phyloP scores from a whole-genome alignment of 2,329 filamentous ascomycete species.

The Xylaria sp. region DNA sequence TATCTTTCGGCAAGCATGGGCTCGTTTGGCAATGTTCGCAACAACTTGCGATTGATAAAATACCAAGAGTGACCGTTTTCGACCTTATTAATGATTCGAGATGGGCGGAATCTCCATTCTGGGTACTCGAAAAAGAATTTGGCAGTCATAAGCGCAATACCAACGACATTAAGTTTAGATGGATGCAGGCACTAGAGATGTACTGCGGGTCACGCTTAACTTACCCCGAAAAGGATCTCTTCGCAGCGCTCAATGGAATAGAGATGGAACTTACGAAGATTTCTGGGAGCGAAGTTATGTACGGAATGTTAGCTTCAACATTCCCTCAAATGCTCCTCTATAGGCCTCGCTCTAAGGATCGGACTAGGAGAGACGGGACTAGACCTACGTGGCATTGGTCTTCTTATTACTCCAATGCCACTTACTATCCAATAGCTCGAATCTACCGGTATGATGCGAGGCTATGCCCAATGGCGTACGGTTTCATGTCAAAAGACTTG shows the following conservation, averaged over 20 bases:
- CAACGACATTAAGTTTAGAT: background rate
- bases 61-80: background rate
- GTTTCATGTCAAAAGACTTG: conserved; percentile 9
- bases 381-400: conserved; percentile 17
- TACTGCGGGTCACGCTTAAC: background rate
- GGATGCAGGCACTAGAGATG: background rate
- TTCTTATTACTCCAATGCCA: background rate
- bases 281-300: background rate
- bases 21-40: conserved; percentile 9
- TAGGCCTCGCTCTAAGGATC: no score
- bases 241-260: conserved; percentile 1
- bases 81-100: no score
- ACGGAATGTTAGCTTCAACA: background rate
- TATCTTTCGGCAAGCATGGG: background rate
- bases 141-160: no score
- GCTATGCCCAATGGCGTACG: conserved; percentile 2
- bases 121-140: background rate
- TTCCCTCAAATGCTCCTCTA: background rate
- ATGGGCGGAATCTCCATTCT: background rate
- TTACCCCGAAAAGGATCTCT: conserved; percentile 11
- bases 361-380: background rate
- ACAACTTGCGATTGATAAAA: background rate
- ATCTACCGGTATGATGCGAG: background rate
- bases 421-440: background rate
- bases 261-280: background rate